Base-by-base conservation (phyloP, 164 flowering plant species). In the Amborella trichopoda region DNA sequence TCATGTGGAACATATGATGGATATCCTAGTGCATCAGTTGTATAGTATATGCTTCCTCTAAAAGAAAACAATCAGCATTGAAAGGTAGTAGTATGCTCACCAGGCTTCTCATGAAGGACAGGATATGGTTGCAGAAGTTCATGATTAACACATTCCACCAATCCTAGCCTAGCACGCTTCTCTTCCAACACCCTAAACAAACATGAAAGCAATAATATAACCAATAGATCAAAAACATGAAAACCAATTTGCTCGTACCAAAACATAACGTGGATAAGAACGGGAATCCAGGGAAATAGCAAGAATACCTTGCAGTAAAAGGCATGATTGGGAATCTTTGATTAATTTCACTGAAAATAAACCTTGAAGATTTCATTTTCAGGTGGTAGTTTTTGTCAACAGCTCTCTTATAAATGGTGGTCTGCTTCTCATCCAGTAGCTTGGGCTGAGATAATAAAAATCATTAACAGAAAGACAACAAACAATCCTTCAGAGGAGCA, bases 61-160 rank as follows among this genome's bases (percentile, higher is more conserved):
- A n/a, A n/a, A n/a, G n/a, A n/a, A n/a, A n/a, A n/a, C n/a, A n/a
- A n/a, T n/a, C n/a, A n/a, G n/a, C n/a, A n/a, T n/a, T n/a, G n/a
- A n/a, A n/a, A n/a, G n/a, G n/a, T 33, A 11, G 16, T 13, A 33
- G 16, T 33, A 30, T 28, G 23, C 58, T 61, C 63, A 85, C 97
- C 95, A 46, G 95, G 79, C 61, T 83, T 90, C 56, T 90, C 98
- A 52, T 86, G 91, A 36, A 90, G 86, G 44, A 86, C 95, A 49
- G 98, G 98, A 54, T 86, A 91, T 28, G 98, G 96, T 63, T 87
- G 93, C 74, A 91, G 61, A 24, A 86, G 95, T 2, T 86, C 96
- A 65, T 87, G 98, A 50, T 78, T 83, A 34, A 87, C 83, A 67
- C 98, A 90, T 66, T 90, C 98, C 50, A 90, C 83, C 3, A 90